Conservation (phyloP, 2,329 filamentous ascomycete species). For the Periglandula ipomoeae region DNA sequence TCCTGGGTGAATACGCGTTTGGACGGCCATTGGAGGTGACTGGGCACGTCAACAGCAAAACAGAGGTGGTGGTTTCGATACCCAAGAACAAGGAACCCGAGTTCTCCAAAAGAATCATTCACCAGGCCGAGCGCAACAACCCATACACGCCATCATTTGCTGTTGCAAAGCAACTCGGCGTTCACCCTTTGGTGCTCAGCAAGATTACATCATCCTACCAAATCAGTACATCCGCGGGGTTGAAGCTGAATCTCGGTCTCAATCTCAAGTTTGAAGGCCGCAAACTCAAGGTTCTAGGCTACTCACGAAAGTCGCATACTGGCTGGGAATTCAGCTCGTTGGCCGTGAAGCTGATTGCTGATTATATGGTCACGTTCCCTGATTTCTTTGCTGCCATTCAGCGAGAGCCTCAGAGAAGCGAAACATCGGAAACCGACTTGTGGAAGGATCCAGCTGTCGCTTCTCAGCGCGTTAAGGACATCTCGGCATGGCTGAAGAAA, state of each 20-base stretch:
- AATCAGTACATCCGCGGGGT: slow-evolving; percentile 66
- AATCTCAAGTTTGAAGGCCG: slow-evolving; percentile 96
- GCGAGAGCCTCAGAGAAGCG: slow-evolving; percentile 74
- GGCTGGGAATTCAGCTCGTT: slow-evolving; percentile 95
- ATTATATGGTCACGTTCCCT: slow-evolving; percentile 91
- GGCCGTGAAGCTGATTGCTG: slow-evolving; percentile 68
- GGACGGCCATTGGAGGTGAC: slow-evolving; percentile 80
- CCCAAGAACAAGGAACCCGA: slow-evolving; percentile 67
- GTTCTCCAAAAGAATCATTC: slow-evolving; percentile 69
- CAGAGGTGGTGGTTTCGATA: slow-evolving; percentile 68
- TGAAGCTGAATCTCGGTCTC: slow-evolving; percentile 81
- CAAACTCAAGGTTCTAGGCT: slow-evolving; percentile 92
- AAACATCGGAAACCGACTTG: slow-evolving; percentile 76
- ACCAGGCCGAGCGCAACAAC: slow-evolving; percentile 57
- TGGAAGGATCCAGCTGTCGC: slow-evolving; percentile 67
- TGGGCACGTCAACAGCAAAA: slow-evolving; percentile 63
- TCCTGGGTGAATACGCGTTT: slow-evolving; percentile 87
- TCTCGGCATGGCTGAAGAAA: slow-evolving; percentile 84
- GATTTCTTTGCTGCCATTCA: slow-evolving; percentile 90
- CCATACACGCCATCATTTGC: slow-evolving; percentile 80
- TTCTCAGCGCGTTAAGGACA: slow-evolving; percentile 79
- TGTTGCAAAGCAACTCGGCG: slow-evolving; percentile 71
- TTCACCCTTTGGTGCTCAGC: slow-evolving; percentile 82
- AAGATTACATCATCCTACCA: slow-evolving; percentile 95
- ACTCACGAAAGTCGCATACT: slow-evolving; percentile 73